Evolutionary conservation across 495 filamentous ascomycete species (phyloP).

Genomic region (Daldinia bambusicola): DNA sequence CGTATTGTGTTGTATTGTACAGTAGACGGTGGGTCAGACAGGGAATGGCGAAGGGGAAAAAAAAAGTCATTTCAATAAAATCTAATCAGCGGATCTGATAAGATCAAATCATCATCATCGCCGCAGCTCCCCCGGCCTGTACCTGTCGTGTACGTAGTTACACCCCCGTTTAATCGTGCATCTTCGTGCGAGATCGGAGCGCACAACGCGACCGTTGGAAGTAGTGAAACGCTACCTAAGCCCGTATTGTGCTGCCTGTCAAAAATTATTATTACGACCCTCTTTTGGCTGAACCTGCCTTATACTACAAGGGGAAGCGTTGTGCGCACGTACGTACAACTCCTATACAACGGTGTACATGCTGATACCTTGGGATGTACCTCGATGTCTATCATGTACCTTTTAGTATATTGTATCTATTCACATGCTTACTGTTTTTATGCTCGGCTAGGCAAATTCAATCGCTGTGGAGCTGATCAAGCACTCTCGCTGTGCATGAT

Average conservation of each 20-base stretch:
- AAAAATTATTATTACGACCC: slow-evolving; percentile 11
- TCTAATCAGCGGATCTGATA: slow-evolving; percentile 61
- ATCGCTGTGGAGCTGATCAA: too few relatives aligned
- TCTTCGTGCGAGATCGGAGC: slow-evolving; percentile 45
- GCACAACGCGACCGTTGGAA: not conserved
- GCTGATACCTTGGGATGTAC: not conserved
- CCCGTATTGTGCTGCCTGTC: too few relatives aligned
- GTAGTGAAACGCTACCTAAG: slow-evolving; percentile 15
- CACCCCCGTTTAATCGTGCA: not conserved
- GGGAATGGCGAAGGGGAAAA: not conserved
- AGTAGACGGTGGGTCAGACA: slow-evolving; percentile 3
- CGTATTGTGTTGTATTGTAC: not conserved
- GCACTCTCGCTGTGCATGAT: too few relatives aligned
- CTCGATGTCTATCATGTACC: not conserved
- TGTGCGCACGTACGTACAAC: too few relatives aligned
- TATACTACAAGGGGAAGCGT: too few relatives aligned
- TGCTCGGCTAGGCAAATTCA: too few relatives aligned
- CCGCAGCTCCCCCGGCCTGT: not conserved
- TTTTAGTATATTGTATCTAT: too few relatives aligned
- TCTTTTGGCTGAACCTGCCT: slow-evolving; percentile 3
- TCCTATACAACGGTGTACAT: slow-evolving; percentile 14
- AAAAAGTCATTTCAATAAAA: slow-evolving; percentile 33
- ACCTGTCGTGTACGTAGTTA: not conserved
- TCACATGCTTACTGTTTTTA: too few relatives aligned
- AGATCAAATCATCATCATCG: slow-evolving; percentile 43